Conservation (phyloP, 441 rosid genomes). For the Metrosideros polymorpha region DNA sequence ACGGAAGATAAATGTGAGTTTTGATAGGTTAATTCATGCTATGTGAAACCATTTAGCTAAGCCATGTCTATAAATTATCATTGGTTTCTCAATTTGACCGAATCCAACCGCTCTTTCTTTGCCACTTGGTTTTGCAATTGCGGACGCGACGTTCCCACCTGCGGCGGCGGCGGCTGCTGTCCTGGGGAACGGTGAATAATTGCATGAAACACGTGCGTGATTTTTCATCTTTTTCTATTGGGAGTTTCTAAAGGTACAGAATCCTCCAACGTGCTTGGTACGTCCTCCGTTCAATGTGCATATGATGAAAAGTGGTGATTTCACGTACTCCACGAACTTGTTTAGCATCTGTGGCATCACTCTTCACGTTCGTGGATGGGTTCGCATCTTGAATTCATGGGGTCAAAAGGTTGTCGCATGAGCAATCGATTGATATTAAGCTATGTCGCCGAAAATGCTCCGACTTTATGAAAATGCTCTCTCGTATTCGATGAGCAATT, state of each 20-base stretch:
- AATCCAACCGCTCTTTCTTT: not conserved
- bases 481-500: not conserved
- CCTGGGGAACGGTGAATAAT: not conserved
- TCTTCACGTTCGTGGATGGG: not conserved
- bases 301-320: not conserved
- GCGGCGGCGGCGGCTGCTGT: not conserved
- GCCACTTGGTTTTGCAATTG: not conserved
- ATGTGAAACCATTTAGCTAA: not conserved
- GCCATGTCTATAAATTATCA: not conserved
- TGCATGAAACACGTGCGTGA: not conserved
- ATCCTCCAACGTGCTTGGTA: not conserved
- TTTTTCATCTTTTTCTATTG: not conserved
- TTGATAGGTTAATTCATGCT: not conserved
- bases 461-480: not conserved
- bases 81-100: fast-evolving
- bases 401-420: too few species aligned
- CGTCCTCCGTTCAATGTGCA: not conserved
- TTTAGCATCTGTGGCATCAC: not conserved
- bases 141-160: not conserved
- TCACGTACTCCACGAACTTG: not conserved
- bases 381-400: not conserved
- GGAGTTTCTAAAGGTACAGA: not conserved
- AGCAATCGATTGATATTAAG: not conserved
- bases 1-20: too few species aligned
- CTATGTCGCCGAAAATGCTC: not conserved